These are phyloP conservation scores for Ailanthus altissimus DNA, from an alignment of 345 rosid species.

Conservation along the genomic window DNA sequence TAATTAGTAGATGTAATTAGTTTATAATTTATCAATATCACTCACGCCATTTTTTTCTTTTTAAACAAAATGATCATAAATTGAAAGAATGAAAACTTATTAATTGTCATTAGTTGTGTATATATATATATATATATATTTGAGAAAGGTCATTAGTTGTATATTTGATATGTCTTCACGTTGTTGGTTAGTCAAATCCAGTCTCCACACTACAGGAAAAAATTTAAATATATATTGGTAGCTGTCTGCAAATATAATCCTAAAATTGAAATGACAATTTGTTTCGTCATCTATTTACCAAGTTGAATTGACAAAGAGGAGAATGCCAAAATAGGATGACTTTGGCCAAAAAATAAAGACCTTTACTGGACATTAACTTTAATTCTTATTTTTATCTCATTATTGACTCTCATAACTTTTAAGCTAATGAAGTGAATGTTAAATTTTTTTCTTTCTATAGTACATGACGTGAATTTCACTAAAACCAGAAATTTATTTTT, in stretches of 20 bases:
- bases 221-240: not conserved
- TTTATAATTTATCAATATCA: too few relatives aligned
- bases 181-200: slow-evolving; percentile 32
- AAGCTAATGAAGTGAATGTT: too few relatives aligned
- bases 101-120: not conserved
- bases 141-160: not conserved
- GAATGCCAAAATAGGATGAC: not conserved
- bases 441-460: too few relatives aligned
- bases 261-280: not conserved
- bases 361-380: too few relatives aligned
- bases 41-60: too few relatives aligned
- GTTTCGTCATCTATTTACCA: not conserved
- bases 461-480: too few relatives aligned
- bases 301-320: not conserved
- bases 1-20: not conserved
- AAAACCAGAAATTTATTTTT: too few relatives aligned
- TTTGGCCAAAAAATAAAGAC: not conserved
- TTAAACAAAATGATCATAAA: not conserved
- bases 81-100: not conserved
- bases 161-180: not conserved
- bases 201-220: slow-evolving; percentile 17
- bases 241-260: not conserved
- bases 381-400: too few relatives aligned
- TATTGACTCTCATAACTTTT: too few relatives aligned
- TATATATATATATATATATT: too few relatives aligned